Base-by-base conservation (phyloP, 768 basidiomycete genomes). In the Roridomyces roridus region DNA sequence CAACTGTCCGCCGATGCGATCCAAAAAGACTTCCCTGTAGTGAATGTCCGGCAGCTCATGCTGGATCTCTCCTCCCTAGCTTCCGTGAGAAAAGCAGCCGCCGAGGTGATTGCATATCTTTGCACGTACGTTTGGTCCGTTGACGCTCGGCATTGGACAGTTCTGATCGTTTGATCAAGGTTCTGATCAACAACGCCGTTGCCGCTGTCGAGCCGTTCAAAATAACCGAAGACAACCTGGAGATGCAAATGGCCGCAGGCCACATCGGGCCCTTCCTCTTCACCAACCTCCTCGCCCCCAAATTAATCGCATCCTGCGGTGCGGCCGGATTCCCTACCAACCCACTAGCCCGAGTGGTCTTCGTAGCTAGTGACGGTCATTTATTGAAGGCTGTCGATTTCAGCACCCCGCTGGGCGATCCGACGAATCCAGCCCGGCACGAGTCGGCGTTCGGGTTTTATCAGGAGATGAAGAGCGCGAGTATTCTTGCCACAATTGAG, bases 21-120 rank as follows among this genome's bases (percentile, higher is more conserved):
- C 18, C 39, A 46, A 21, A 17, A 4, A 7, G 48, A 41, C 15
- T 2, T 51, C 36, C 56, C 56, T 3, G 28, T 43, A 1, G 49
- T 49, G 8, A 51, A 51, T 7, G 46, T 57, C 25, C 34, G 42
- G 4, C 11, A 25, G 18, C 43, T 57, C n/a, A 12, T 21, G 25
- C 34, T 57, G 15, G 56, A 51, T 35, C 49, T 57, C 3, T 51
- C 56, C 11, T 57, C 56, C 3, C 42, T 51, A 5, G 55, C 47
- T 3, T 23, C 41, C 1, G 55, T 57, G 23, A 47, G 55, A 40
- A 51, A 42, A 14, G 48, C 55, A 6, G 48, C 55, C 5, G 48
- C 14, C 2, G 48, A 57, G 29, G 43, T 57, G 5, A 49, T 50
- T n/a, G 37, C 35, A 26, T 46, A 37, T 20, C 5, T 46, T 3